A percentile compares a stretch with the other conserved stretches of the same genome.
These are phyloP conservation scores for Fraxinus dipetala DNA, from an alignment of 305 asterid genomes.

Conservation along the genomic window DNA sequence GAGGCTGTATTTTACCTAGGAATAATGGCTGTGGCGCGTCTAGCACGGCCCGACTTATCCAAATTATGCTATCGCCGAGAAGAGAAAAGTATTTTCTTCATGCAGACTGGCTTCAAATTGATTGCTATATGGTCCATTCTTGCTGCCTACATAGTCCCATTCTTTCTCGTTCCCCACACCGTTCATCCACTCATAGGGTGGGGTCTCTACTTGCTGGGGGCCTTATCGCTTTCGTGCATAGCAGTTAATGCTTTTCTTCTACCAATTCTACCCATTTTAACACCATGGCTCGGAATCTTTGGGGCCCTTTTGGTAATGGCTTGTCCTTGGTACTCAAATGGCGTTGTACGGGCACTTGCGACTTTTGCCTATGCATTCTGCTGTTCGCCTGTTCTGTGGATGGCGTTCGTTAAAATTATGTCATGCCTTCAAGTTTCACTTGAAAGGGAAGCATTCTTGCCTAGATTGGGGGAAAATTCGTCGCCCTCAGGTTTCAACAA, in stretches of 20 bases:
- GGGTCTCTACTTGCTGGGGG: slow-evolving; percentile 71
- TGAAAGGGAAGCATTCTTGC: slow-evolving; percentile 80
- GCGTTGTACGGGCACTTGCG: slow-evolving; percentile 69
- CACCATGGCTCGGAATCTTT: slow-evolving; percentile 61
- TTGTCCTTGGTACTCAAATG: slow-evolving; percentile 71
- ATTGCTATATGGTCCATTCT: slow-evolving; percentile 66
- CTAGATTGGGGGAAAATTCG: slow-evolving; percentile 55
- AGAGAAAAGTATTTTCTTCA: slow-evolving; percentile 58
- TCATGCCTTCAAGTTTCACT: slow-evolving; percentile 58
- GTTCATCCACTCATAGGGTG: slow-evolving; percentile 82
- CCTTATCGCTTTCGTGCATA: slow-evolving; percentile 50
- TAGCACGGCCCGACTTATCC: slow-evolving; percentile 71
- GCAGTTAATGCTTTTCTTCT: slow-evolving; percentile 59
- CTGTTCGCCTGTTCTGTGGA: slow-evolving; percentile 58
- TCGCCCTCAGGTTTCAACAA: slow-evolving; percentile 60
- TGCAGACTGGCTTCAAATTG: slow-evolving; percentile 63
- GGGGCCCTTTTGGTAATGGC: slow-evolving; percentile 80
- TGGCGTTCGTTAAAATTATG: slow-evolving; percentile 45
- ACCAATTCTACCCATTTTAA: slow-evolving; percentile 60
- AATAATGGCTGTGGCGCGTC: slow-evolving; percentile 57
- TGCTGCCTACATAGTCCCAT: slow-evolving; percentile 64
- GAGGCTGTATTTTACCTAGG: slow-evolving; percentile 67
- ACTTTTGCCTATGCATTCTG: slow-evolving; percentile 75
- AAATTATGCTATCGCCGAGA: slow-evolving; percentile 72
- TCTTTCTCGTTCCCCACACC: slow-evolving; percentile 68